Conservation (phyloP, 2,329 filamentous ascomycete genomes). For the Cladosporium oxysporum region DNA sequence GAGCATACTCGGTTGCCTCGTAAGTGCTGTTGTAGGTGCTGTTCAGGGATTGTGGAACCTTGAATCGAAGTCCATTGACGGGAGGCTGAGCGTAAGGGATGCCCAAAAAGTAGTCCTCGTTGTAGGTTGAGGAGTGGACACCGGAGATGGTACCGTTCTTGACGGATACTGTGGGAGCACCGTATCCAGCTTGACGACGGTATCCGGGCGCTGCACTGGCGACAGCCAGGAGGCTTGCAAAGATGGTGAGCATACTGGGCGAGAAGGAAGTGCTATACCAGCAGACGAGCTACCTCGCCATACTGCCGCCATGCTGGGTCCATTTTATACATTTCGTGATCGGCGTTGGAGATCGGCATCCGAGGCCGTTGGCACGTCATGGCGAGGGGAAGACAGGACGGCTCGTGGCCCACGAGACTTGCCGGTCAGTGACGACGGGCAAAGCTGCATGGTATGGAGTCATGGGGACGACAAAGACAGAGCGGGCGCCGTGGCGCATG, state of each 20-base stretch:
- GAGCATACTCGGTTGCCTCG: constrained; percentile 45
- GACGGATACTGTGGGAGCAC: constrained; percentile 38
- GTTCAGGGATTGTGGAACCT: constrained; percentile 38
- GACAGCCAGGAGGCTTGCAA: constrained; percentile 19
- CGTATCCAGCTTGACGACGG: constrained; percentile 15
- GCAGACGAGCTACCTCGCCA: neutral
- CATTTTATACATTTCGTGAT: constrained; percentile 6
- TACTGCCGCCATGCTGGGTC: neutral
- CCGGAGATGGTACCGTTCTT: constrained; percentile 49
- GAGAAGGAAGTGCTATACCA: neutral
- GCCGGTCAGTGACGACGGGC: neutral
- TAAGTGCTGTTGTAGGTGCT: constrained; percentile 42
- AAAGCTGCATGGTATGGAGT: constrained; percentile 2
- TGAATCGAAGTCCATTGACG: constrained; percentile 36
- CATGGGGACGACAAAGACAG: constrained; percentile 17
- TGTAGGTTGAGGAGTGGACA: constrained; percentile 41
- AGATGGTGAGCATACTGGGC: constrained; percentile 17
- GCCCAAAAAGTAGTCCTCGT: constrained; percentile 52
- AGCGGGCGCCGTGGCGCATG: constrained; percentile 11
- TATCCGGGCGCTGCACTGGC: constrained; percentile 18
- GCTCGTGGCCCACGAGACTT: constrained; percentile 4
- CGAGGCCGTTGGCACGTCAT: constrained; percentile 5
- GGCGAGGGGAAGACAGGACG: constrained; percentile 1
- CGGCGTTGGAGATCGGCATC: neutral
- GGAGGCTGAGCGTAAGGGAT: constrained; percentile 42